Conservation (phyloP, 164 flowering plant species). For the Vitis vinifera region ASM3070453v1 NC_081820.1:19592001-19592500, state of each 20-base stretch:
- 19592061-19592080: conserved; percentile 24
- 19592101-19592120: too few relatives aligned
- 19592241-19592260: conserved; percentile 8
- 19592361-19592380: too few relatives aligned
- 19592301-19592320: conserved; percentile 1
- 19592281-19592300: conserved; percentile 10
- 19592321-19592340: too few relatives aligned
- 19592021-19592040: conserved; percentile 21
- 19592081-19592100: background rate
- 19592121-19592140: background rate
- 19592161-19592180: conserved; percentile 5
- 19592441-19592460: too few relatives aligned
- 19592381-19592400: too few relatives aligned
- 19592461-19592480: too few relatives aligned
- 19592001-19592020: background rate
- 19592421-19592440: too few relatives aligned
- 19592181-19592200: background rate
- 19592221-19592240: background rate
- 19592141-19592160: background rate
- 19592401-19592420: too few relatives aligned
- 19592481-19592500: too few relatives aligned
- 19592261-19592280: conserved; percentile 6
- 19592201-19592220: background rate
- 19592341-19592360: too few relatives aligned
- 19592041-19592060: conserved; percentile 16